Evolutionary conservation across 2,329 filamentous ascomycete species (phyloP), one percentile per base, ranked within the genome.

Genomic region (Sclerotinia sclerotiorum): DNA sequence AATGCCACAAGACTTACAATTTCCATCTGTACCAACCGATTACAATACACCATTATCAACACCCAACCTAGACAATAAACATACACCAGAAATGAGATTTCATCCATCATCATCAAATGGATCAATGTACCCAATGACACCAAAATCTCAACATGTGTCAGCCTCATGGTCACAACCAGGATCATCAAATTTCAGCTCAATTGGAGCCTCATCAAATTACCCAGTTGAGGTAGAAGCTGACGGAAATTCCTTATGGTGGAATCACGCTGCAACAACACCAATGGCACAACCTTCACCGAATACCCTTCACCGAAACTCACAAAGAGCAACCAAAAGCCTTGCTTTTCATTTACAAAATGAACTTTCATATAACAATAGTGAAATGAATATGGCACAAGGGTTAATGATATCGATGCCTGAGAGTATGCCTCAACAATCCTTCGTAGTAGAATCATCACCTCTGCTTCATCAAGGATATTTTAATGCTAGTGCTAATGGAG

Each of bases 371-470:
- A 61, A 68, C 27, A 67, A 64, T 51, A 74, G 74, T 48, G 70
- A 72, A 24, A 57, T 68, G 54, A 69, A 65, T 21, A 70, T 73
- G 67, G 46, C 68, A 24, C 70, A 68, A 6, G 74, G 76, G 27
- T 71, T 77, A 32, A 75, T 74, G 73, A 77, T 76, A 55, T 75
- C 76, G 62, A 76, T 76, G 70, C 72, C 76, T 8, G 67, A 68
- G 27, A 65, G 27, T 29, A 65, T 57, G 49, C 27, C 65, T 57
- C 72, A 73, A 42, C 72, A 73, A 58, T 71, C 73, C 24, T 73
- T 72, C 35, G 65, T 73, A 29, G 70, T 76, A 56, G 68, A 68
- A 17, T 66, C 70, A 24, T 61, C 75, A 44, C 69, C 71, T 24
- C 70, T 69, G 52, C 67, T 68, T 5, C 72, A 57, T 13, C 73